Evolutionary conservation across 1,284 basidiomycete genomes (phyloP).

Genomic region (Cryptococcus sp.): DNA sequence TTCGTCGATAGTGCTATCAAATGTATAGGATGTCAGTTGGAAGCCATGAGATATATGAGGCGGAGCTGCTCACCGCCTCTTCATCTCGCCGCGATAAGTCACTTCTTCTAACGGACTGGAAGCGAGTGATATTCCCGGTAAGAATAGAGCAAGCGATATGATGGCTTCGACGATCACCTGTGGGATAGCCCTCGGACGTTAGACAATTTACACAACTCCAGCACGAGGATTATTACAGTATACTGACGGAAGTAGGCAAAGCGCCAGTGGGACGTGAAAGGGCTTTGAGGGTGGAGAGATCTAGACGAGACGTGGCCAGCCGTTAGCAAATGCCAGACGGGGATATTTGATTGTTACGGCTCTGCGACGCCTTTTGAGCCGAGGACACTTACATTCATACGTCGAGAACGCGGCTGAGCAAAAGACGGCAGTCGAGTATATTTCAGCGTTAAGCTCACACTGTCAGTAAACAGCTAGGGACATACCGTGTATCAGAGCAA

Average conservation of each 20-base stretch:
- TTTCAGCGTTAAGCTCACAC: not conserved
- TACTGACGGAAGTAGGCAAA: conserved; percentile 46
- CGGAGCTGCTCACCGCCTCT: conserved; percentile 33
- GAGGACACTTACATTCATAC: conserved; percentile 45
- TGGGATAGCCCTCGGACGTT: not conserved
- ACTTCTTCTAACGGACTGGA: conserved; percentile 43
- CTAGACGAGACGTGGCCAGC: conserved; percentile 21
- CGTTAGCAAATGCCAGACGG: not conserved
- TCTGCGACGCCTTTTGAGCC: not conserved
- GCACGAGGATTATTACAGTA: not conserved
- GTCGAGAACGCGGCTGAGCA: conserved; percentile 50
- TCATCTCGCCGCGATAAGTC: conserved; percentile 50
- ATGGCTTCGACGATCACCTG: conserved; percentile 52
- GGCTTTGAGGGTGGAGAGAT: conserved; percentile 51
- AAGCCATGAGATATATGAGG: not conserved
- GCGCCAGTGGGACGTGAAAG: conserved; percentile 32
- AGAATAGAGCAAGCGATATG: conserved; percentile 42
- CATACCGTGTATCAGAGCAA: conserved; percentile 44
- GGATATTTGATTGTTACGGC: not conserved
- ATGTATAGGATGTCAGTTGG: too few relatives aligned
- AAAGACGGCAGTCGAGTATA: not conserved
- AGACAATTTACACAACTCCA: not conserved
- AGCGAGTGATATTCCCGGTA: conserved; percentile 42
- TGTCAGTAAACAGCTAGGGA: not conserved
- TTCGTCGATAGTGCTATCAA: conserved; percentile 38